phyloP scores from a whole-genome alignment of 169 alveolate genomes.

The Cystoisospora suis region DNA sequence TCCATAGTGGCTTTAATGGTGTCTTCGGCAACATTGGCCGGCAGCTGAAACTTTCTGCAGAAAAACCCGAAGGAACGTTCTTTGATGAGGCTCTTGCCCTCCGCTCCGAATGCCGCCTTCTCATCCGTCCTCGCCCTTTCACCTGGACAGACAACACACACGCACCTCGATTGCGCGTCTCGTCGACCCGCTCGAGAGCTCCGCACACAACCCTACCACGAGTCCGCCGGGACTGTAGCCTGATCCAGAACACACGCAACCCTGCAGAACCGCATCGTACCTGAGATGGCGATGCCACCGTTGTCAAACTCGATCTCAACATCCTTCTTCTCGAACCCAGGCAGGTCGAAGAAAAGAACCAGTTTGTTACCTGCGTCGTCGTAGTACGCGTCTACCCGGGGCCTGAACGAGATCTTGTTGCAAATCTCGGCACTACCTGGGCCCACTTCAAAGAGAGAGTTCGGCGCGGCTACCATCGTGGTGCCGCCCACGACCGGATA shows the following conservation, averaged over 20 bases:
- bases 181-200: too few relatives aligned
- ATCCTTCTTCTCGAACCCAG: slow-evolving; percentile 51
- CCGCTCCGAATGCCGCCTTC: slow-evolving; percentile 37
- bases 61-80: slow-evolving; percentile 53
- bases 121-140: slow-evolving; percentile 37
- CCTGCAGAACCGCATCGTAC: slow-evolving; percentile 8
- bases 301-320: slow-evolving; percentile 47
- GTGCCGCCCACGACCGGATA: slow-evolving; percentile 47
- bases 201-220: too few relatives aligned
- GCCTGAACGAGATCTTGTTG: slow-evolving; percentile 50
- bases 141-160: slow-evolving; percentile 22
- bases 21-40: slow-evolving; percentile 52
- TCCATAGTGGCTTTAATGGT: slow-evolving; percentile 60
- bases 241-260: too few relatives aligned
- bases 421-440: slow-evolving; percentile 27
- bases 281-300: slow-evolving; percentile 47
- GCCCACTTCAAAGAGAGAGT: slow-evolving; percentile 58
- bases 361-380: slow-evolving; percentile 39
- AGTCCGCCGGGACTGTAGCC: too few relatives aligned
- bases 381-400: slow-evolving; percentile 46
- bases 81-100: slow-evolving; percentile 8
- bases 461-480: slow-evolving; percentile 55
- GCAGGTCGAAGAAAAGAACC: slow-evolving; percentile 51
- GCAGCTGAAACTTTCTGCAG: slow-evolving; percentile 59
- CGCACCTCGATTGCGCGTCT: neutral